These are phyloP conservation scores for Eustoma russellianum DNA, from an alignment of 257 asterid species.

Conservation along the genomic window DNA sequence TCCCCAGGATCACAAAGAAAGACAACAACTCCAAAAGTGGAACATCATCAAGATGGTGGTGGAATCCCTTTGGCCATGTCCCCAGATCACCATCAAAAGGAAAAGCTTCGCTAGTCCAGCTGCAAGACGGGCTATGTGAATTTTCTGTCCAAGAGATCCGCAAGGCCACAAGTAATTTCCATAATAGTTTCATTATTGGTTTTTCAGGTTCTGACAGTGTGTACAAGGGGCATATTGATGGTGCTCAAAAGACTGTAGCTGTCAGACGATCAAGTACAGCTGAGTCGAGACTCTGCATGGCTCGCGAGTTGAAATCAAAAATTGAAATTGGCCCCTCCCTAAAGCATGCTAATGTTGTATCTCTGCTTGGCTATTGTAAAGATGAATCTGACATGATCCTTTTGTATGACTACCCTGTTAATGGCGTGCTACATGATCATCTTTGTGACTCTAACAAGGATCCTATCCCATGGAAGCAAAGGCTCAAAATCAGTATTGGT, in stretches of 20 bases:
- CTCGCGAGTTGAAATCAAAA: constrained; percentile 37
- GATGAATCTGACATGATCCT: constrained; percentile 38
- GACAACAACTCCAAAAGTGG: constrained; percentile 17
- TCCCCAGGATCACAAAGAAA: constrained; percentile 26
- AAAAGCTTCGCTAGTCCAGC: constrained; percentile 17
- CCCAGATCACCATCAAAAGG: constrained; percentile 43
- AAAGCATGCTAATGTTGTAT: constrained; percentile 31
- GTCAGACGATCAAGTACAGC: constrained; percentile 39
- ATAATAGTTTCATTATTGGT: constrained; percentile 39
- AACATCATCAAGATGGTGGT: constrained; percentile 37
- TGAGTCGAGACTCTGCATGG: constrained; percentile 37
- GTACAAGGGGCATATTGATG: constrained; percentile 34
- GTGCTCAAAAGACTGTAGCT: constrained; percentile 29
- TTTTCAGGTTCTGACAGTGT: constrained; percentile 39
- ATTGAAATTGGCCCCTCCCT: constrained; percentile 22
- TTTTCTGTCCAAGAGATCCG: constrained; percentile 41
- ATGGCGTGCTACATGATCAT: constrained; percentile 51
- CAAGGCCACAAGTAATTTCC: constrained; percentile 49
- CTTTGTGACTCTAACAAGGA: constrained; percentile 40
- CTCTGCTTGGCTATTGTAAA: constrained; percentile 45
- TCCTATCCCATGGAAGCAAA: constrained; percentile 56
- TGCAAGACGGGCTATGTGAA: constrained; percentile 23
- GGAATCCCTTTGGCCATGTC: constrained; percentile 37
- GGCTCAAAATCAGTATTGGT: constrained; percentile 61
- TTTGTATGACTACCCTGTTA: constrained; percentile 36